These are phyloP conservation scores for Annulohypoxylon maeteangense DNA, from an alignment of 495 filamentous ascomycete genomes.

Conservation along the genomic window DNA sequence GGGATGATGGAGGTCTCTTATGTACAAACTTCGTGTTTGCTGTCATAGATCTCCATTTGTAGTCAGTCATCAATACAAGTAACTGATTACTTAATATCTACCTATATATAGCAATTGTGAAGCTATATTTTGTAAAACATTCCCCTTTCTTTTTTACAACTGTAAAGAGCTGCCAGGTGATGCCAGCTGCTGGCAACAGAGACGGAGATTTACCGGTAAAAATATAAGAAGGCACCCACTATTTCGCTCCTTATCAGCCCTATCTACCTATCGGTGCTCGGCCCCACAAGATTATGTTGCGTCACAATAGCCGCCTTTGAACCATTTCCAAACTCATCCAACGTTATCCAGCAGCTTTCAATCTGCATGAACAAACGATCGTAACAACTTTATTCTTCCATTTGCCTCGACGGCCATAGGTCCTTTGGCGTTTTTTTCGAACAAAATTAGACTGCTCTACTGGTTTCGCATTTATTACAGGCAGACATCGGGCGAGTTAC, in stretches of 20 bases:
- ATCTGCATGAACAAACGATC: background rate
- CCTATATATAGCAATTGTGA: background rate
- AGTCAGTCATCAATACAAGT: background rate
- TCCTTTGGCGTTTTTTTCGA: background rate
- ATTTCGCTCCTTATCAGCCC: background rate
- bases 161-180: background rate
- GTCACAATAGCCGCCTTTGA: slow-evolving; percentile 42
- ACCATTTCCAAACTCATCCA: slow-evolving; percentile 2
- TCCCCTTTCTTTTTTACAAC: background rate
- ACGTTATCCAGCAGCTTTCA: background rate
- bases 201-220: slow-evolving; percentile 20
- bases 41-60: background rate
- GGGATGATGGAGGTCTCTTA: background rate
- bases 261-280: slow-evolving; percentile 22
- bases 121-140: too few species aligned
- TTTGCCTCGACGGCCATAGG: background rate
- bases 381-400: background rate
- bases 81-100: background rate
- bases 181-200: background rate
- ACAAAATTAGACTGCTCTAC: background rate
- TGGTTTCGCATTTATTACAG: background rate
- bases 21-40: background rate
- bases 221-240: slow-evolving; percentile 18
- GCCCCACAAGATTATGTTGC: slow-evolving; percentile 38
- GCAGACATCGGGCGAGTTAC: background rate